These are phyloP conservation scores for Naematelia aurantialba DNA, from an alignment of 768 basidiomycete genomes.

Conservation along the genomic window DNA sequence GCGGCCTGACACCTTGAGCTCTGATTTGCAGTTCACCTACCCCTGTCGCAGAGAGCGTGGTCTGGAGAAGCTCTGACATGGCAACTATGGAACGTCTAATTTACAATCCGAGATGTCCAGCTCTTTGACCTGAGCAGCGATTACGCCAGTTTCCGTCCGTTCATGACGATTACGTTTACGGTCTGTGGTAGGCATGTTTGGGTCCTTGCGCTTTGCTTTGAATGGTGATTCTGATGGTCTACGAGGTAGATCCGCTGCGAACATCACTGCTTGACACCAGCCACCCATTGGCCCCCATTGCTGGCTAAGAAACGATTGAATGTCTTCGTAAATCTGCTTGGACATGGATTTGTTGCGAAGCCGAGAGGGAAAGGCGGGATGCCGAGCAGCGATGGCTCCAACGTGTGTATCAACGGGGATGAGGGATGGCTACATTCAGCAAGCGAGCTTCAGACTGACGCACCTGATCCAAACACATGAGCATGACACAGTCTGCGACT, in stretches of 20 bases:
- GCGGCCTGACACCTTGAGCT: constrained; percentile 25
- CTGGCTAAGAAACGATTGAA: constrained; percentile 39
- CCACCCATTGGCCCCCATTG: constrained; percentile 48
- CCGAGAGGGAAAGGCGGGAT: constrained; percentile 44
- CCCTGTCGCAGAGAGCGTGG: constrained; percentile 32
- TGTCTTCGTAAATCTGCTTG: constrained; percentile 42
- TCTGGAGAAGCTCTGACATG: constrained; percentile 18
- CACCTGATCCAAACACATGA: constrained; percentile 92
- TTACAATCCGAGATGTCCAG: neutral
- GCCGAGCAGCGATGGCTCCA: constrained; percentile 67
- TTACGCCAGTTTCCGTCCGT: neutral
- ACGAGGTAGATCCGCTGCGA: constrained; percentile 47
- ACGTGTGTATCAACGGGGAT: constrained; percentile 97
- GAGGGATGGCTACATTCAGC: constrained; percentile 62
- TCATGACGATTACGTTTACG: neutral
- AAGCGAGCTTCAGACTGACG: constrained; percentile 7
- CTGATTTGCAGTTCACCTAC: constrained; percentile 9
- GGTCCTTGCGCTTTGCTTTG: neutral
- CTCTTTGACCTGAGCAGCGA: neutral
- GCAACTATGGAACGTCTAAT: neutral
- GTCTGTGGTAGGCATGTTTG: neutral
- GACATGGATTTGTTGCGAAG: constrained; percentile 45
- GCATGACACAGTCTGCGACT: constrained; percentile 88
- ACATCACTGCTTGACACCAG: constrained; percentile 50
- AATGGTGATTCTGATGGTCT: neutral